Evolutionary conservation across 2,329 filamentous ascomycete species (phyloP).

Genomic region (Penicillium occitanis): DNA sequence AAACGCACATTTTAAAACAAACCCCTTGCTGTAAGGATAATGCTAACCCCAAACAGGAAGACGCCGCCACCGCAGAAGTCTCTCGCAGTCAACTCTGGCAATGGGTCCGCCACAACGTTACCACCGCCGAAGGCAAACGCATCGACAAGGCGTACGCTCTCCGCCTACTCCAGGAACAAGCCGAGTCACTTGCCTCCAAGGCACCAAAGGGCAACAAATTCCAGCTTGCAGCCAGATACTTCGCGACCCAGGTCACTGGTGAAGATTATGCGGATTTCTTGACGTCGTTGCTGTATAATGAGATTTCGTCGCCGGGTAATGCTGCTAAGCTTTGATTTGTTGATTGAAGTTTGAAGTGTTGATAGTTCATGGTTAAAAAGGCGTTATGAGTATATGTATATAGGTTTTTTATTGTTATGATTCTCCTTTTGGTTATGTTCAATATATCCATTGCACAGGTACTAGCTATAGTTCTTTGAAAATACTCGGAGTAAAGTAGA

Average conservation of each 20-base stretch:
- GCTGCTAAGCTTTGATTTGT: conserved; percentile 62
- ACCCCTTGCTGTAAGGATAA: not conserved
- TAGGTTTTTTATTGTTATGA: not conserved
- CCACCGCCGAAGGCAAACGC: conserved; percentile 82
- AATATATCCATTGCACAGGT: not conserved
- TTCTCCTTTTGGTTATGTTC: not conserved
- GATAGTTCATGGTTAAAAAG: not conserved
- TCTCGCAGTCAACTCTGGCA: conserved; percentile 95
- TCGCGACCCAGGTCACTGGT: conserved; percentile 86
- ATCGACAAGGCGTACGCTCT: conserved; percentile 91
- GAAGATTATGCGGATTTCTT: conserved; percentile 98
- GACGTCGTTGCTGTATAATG: conserved; percentile 45
- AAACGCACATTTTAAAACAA: not conserved
- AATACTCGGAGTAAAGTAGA: not conserved
- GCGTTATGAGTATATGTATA: conserved; percentile 9
- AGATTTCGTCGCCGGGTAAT: conserved; percentile 59
- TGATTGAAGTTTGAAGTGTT: not conserved
- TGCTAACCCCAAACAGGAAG: conserved; percentile 56
- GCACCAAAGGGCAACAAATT: conserved; percentile 88
- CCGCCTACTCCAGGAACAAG: conserved; percentile 80
- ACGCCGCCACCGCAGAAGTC: conserved; percentile 95
- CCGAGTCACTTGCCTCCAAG: conserved; percentile 70
- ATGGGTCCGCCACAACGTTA: conserved; percentile 74
- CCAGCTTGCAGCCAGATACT: conserved; percentile 87
- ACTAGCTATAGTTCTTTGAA: not conserved